Base-by-base conservation (phyloP, 768 basidiomycete species). In the Crucibulum laeve region DNA sequence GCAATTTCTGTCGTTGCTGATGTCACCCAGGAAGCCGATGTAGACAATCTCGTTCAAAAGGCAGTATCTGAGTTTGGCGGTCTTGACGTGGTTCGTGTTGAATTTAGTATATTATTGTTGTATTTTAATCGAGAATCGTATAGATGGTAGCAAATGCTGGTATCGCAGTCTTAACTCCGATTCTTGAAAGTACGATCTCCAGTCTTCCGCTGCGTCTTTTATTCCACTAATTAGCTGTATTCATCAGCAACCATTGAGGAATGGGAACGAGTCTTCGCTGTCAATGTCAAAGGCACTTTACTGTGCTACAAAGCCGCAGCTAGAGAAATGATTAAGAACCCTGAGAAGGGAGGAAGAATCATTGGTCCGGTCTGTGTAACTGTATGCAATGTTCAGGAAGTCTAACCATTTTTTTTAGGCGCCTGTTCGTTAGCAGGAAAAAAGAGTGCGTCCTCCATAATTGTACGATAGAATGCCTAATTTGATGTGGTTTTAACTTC, bases 281-380 rank as follows among this genome's bases (percentile, higher is more conserved):
- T 83, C 51, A 84, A 85, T 51, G 65, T 72, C 47, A 71, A 76
- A 42, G 81, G 80, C 26, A 61, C 70, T 2, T 82, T 77, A 62
- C 68, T 78, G 47, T 83, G 78, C 54, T 84, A 83, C 35, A 79
- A 82, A 42, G 68, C 82, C 46, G 84, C 81, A 1, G 81, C 77
- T 14, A 63, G 62, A 40, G 74, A 77, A 51, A 85, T 85, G 84
- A 56, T 60, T 18, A 67, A 80, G 6, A 44, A 53, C 6, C 76
- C 77, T 60, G 69, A 73, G 0, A 61, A 59, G 4, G 73, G 78
- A 13, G 78, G 82, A 1, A 65, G 74, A 14, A 77, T 85, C 46
- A 70, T 83, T 21, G 74, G 82, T 33, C 52, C 57, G 3, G 39
- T 43, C 3, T 59, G 55, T 5, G 3, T 46, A 1, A 23, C 47